These are phyloP conservation scores for Corymbia calophylla DNA, from an alignment of 441 rosid genomes.

Conservation along the genomic window DNA sequence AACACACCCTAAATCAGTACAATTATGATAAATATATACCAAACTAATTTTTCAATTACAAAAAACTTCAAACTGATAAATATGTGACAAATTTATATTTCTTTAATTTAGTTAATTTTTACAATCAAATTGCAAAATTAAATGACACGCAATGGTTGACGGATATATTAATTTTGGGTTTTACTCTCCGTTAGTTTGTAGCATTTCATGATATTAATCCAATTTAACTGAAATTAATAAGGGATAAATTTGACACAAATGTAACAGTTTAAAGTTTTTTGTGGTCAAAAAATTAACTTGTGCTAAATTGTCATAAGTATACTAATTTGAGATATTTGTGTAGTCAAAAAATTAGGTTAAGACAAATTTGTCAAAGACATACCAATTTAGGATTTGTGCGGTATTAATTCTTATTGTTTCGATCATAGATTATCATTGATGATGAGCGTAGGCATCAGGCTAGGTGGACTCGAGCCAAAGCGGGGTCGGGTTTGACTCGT, in stretches of 20 bases:
- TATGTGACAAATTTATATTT: fast-evolving
- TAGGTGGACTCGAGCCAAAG: not conserved
- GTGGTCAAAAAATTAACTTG: no score
- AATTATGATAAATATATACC: fast-evolving
- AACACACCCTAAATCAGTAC: fast-evolving
- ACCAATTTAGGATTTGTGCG: fast-evolving
- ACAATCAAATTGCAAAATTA: fast-evolving
- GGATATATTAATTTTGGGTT: fast-evolving
- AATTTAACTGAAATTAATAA: fast-evolving
- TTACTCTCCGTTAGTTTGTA: fast-evolving
- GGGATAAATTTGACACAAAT: fast-evolving
- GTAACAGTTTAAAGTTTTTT: fast-evolving
- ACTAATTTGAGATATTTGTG: no score
- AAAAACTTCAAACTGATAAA: no score
- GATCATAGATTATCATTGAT: fast-evolving
- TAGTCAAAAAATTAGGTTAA: fast-evolving
- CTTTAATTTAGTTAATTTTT: fast-evolving
- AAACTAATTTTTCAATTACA: fast-evolving
- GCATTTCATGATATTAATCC: no score
- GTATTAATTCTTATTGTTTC: not conserved
- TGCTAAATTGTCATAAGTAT: no score
- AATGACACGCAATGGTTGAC: fast-evolving
- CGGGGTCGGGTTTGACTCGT: no score
- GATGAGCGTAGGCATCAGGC: fast-evolving
- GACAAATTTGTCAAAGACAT: fast-evolving